Percentiles rank a stretch among this genome's conserved stretches.
phyloP scores from a whole-genome alignment of 495 filamentous ascomycete genomes.

The Aspergillus egyptiacus region DNA sequence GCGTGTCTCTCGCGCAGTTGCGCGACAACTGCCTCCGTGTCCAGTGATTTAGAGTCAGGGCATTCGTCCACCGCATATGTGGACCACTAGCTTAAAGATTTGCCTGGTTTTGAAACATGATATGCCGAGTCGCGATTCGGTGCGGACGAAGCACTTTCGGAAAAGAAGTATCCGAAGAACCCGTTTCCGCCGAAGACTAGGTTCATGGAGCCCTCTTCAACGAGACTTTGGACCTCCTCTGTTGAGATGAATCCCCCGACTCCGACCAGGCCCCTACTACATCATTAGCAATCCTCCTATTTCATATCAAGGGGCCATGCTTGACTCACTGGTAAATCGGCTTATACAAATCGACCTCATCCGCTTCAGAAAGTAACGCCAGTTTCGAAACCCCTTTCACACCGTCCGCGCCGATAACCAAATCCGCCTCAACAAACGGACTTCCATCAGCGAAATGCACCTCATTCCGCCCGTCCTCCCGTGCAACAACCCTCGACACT shows the following conservation, averaged over 20 bases:
- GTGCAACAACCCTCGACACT: slow-evolving; percentile 21
- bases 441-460: slow-evolving; percentile 30
- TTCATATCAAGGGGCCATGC: neutral
- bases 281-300: neutral
- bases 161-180: slow-evolving; percentile 53
- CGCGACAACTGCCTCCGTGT: slow-evolving; percentile 31
- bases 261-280: slow-evolving; percentile 41
- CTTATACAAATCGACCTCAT: slow-evolving; percentile 28
- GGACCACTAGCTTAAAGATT: slow-evolving; percentile 44
- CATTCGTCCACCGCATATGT: slow-evolving; percentile 38
- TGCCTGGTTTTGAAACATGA: slow-evolving; percentile 29
- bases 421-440: slow-evolving; percentile 35
- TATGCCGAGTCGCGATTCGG: slow-evolving; percentile 23
- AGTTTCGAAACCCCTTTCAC: slow-evolving; percentile 45
- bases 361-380: slow-evolving; percentile 37
- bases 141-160: slow-evolving; percentile 17
- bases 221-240: slow-evolving; percentile 17
- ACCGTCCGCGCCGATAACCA: slow-evolving; percentile 60
- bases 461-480: slow-evolving; percentile 15
- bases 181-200: slow-evolving; percentile 49
- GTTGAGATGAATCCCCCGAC: slow-evolving; percentile 48
- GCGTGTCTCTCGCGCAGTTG: slow-evolving; percentile 42
- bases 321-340: slow-evolving; percentile 33
- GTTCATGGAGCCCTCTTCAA: slow-evolving; percentile 42
- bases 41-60: slow-evolving; percentile 32